Percentiles rank a stretch among this genome's conserved stretches.
Conservation (phyloP, 2,329 filamentous ascomycete genomes). For the Meredithiella fracta region DNA sequence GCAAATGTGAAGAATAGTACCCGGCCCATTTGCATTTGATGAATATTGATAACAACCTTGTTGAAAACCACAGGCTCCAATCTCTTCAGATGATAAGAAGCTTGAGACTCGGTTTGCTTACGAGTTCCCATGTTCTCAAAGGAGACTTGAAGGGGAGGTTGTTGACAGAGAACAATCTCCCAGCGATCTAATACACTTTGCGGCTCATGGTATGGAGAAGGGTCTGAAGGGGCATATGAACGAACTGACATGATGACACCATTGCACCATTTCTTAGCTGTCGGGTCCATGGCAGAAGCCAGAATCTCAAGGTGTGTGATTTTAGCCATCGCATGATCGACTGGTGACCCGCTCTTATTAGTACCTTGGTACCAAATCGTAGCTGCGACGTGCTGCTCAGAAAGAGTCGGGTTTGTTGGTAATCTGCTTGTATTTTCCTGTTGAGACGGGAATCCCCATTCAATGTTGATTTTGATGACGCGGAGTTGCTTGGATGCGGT, state of each 20-base stretch:
- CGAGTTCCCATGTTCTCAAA: slow-evolving; percentile 59
- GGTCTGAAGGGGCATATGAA: slow-evolving; percentile 13
- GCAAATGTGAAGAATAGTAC: slow-evolving; percentile 57
- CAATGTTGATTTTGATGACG: slow-evolving; percentile 54
- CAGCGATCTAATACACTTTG: slow-evolving; percentile 69
- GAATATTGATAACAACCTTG: slow-evolving; percentile 51
- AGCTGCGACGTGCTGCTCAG: slow-evolving; percentile 38
- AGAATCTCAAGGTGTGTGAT: slow-evolving; percentile 63
- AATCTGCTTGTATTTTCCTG: slow-evolving; percentile 38
- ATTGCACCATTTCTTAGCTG: slow-evolving; percentile 29
- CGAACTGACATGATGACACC: slow-evolving; percentile 13
- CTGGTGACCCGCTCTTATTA: slow-evolving; percentile 23
- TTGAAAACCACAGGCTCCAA: slow-evolving; percentile 50
- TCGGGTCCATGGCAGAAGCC: slow-evolving; percentile 44
- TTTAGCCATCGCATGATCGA: slow-evolving; percentile 38
- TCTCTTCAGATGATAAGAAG: slow-evolving; percentile 36
- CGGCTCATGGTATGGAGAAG: slow-evolving; percentile 42
- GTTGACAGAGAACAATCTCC: slow-evolving; percentile 54
- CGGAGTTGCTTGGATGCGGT: slow-evolving; percentile 57
- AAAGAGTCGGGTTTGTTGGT: slow-evolving; percentile 34
- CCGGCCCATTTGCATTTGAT: slow-evolving; percentile 53
- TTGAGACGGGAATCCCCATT: slow-evolving; percentile 42
- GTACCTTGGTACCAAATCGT: slow-evolving; percentile 40
- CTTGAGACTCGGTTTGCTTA: slow-evolving; percentile 27
- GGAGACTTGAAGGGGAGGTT: slow-evolving; percentile 52